These are phyloP conservation scores for Flaveria ramosissima DNA, from an alignment of 129 eudicot genomes.

Conservation along the genomic window DNA sequence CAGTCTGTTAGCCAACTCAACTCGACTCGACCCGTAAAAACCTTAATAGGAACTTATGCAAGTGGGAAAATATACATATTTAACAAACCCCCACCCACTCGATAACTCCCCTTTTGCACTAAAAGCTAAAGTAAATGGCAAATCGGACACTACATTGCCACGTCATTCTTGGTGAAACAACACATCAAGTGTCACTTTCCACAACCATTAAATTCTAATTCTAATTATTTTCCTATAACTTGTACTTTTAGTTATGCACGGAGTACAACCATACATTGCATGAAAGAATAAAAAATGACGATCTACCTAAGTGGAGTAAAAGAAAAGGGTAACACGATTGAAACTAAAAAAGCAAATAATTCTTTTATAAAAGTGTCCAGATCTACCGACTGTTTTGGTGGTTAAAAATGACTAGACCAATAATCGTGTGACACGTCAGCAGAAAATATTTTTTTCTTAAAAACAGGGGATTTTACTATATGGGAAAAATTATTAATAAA, in stretches of 20 bases:
- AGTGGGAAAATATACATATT: neutral
- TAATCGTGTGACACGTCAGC: neutral
- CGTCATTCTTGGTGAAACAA: conserved; percentile 39
- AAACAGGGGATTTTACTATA: neutral
- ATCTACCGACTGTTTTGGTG: neutral
- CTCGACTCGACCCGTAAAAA: too few species aligned
- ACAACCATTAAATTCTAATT: conserved; percentile 13
- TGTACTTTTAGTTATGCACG: conserved; percentile 9
- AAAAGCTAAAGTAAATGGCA: conserved; percentile 25
- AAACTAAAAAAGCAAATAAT: neutral
- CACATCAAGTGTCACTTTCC: conserved; percentile 28
- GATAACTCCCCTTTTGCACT: conserved; percentile 3
- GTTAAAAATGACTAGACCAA: neutral
- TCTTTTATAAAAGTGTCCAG: neutral
- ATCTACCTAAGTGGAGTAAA: neutral
- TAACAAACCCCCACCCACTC: conserved; percentile 12
- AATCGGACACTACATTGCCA: conserved; percentile 30
- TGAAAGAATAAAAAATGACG: neutral
- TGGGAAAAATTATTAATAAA: neutral
- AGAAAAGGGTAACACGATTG: neutral
- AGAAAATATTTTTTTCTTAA: neutral
- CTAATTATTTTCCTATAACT: neutral
- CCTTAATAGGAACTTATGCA: too few species aligned
- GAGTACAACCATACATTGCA: conserved; percentile 15
- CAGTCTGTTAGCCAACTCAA: too few species aligned